These are phyloP conservation scores for Cryptococcus sp. DNA, from an alignment of 1,284 basidiomycete genomes.

Conservation along the genomic window DNA sequence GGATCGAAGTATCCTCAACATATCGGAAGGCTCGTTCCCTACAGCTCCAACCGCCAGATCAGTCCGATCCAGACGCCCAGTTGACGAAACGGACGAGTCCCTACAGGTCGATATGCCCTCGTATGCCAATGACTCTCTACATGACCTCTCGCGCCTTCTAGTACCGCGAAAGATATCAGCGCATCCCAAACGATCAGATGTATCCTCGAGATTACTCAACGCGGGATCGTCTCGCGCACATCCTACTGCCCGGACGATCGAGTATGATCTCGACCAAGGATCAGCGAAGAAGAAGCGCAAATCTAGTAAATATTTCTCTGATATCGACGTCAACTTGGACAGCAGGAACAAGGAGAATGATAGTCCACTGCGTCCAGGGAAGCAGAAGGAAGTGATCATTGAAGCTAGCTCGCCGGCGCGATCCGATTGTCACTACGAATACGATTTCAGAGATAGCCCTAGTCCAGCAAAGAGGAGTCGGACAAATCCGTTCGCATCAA, in stretches of 20 bases:
- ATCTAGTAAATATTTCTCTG: conserved; percentile 24
- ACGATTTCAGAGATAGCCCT: too few species aligned
- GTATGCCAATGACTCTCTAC: conserved; percentile 14
- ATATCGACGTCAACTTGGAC: not conserved
- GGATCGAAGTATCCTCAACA: conserved; percentile 2
- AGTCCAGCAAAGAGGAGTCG: conserved; percentile 12
- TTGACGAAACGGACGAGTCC: conserved; percentile 23
- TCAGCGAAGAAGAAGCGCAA: conserved; percentile 6
- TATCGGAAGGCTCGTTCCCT: not conserved
- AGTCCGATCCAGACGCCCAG: not conserved
- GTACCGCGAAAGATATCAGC: conserved; percentile 2
- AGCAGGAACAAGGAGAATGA: not conserved
- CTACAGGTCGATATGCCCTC: conserved; percentile 35
- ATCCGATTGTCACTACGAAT: not conserved
- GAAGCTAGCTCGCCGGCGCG: not conserved
- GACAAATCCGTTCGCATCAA: conserved; percentile 26
- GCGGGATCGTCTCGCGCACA: conserved; percentile 3
- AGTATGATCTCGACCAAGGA: conserved; percentile 18
- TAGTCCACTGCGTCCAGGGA: not conserved
- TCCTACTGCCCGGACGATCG: conserved; percentile 29
- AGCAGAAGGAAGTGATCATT: not conserved
- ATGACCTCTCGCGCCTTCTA: conserved; percentile 2
- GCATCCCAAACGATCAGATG: not conserved
- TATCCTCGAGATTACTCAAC: not conserved
- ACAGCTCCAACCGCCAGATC: conserved; percentile 1